phyloP scores from a whole-genome alignment of 2,329 filamentous ascomycete species.

The Talaromyces rugulosus region DNA sequence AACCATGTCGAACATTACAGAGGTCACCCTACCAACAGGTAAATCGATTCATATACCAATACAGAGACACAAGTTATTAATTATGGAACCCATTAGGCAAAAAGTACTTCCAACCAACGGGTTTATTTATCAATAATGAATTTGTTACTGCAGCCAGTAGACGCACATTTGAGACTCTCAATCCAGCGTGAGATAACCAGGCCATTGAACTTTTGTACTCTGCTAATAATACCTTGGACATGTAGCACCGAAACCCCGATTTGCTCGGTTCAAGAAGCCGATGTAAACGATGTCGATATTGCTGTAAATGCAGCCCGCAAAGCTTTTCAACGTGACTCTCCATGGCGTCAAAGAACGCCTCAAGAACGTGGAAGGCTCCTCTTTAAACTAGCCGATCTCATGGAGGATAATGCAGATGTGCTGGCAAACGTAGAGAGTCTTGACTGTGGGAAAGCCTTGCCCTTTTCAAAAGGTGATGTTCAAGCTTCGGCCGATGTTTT shows the following conservation, averaged over 20 bases:
- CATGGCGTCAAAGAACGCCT: conserved; percentile 59
- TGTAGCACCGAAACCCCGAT: not conserved
- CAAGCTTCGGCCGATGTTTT: conserved; percentile 25
- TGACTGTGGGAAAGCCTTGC: conserved; percentile 15
- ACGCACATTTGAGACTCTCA: conserved; percentile 57
- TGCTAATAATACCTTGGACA: not conserved
- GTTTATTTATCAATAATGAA: conserved; percentile 72
- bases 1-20: not conserved
- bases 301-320: conserved; percentile 48
- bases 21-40: not conserved
- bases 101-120: conserved; percentile 62
- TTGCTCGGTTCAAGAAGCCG: conserved; percentile 47
- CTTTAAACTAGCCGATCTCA: conserved; percentile 22
- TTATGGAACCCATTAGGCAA: not conserved
- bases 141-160: conserved; percentile 60
- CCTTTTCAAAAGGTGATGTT: not conserved
- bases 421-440: conserved; percentile 22
- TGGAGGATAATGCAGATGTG: conserved; percentile 21
- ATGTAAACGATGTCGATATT: conserved; percentile 40
- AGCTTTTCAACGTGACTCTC: conserved; percentile 55
- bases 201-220: not conserved
- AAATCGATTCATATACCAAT: not conserved
- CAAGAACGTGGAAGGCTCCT: conserved; percentile 19
- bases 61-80: not conserved
- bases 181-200: conserved; percentile 50